phyloP scores from a whole-genome alignment of 139 green algal species.

The Chlamydomonas sp. region DNA sequence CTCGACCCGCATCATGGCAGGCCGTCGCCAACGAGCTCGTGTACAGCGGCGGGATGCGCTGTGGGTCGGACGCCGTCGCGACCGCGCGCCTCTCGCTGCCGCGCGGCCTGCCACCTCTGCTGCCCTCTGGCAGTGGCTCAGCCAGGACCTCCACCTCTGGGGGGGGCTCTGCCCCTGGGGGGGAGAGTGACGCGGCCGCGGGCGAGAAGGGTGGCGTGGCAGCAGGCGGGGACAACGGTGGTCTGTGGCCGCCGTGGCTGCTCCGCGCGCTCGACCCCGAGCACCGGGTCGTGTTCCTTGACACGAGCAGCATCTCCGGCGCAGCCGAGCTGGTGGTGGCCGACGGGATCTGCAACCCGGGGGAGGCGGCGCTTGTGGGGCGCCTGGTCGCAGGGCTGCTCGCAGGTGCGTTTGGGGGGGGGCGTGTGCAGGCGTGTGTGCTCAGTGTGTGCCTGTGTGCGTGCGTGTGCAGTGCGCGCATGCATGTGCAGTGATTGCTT shows the following conservation, averaged over 20 bases:
- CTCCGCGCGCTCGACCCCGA: slow-evolving; percentile 55
- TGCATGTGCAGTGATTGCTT: too few species aligned
- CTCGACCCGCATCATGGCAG: too few species aligned
- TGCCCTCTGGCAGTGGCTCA: neutral
- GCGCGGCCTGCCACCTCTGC: slow-evolving; percentile 13
- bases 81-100: slow-evolving; percentile 38
- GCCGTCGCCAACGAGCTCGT: slow-evolving; percentile 76
- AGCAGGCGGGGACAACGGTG: too few species aligned
- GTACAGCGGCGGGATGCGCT: slow-evolving; percentile 69
- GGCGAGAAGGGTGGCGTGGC: too few species aligned
- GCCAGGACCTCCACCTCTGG: too few species aligned
- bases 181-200: too few species aligned
- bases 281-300: slow-evolving; percentile 67
- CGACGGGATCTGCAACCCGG: slow-evolving; percentile 49
- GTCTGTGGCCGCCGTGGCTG: slow-evolving; percentile 32
- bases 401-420: too few species aligned
- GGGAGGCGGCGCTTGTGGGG: slow-evolving; percentile 52
- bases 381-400: slow-evolving; percentile 46
- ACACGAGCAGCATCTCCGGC: slow-evolving; percentile 50
- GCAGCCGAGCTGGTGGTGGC: slow-evolving; percentile 26
- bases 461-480: too few species aligned
- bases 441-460: too few species aligned
- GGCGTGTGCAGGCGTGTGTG: too few species aligned
- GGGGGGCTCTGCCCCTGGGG: too few species aligned
- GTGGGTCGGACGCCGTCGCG: slow-evolving; percentile 52